Evolutionary conservation across 2,329 filamentous ascomycete species (phyloP), one percentile per base, ranked within the genome.

Genomic region (Penicillium freii): DNA sequence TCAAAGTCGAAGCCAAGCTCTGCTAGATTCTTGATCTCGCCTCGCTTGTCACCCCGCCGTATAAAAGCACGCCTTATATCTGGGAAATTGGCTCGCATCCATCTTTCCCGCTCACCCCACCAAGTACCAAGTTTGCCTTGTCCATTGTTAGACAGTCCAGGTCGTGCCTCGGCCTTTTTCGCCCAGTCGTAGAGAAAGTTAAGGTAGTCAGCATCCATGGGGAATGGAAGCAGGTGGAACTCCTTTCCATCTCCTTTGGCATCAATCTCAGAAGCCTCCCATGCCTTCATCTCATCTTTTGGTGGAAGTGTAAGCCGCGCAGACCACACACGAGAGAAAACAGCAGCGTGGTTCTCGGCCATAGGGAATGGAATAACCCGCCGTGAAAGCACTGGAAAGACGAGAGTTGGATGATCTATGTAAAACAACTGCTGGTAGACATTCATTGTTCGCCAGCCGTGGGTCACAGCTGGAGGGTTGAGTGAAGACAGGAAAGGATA

Each of bases 361-460:
- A 94, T 67, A 0, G 90, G 88, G 71, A 96, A 96, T 0, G 93
- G 93, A n/a, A 95, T 88, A n/a, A 94, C 84, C 64, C 88, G 89
- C 69, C 92, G 88, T 17, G 89, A 87, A 39, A 97, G 78, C 0
- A 84, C 85, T 0, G 89, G 81, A 69, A 97, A 92, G 0, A 84
- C 87, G 1, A 97, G 78, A 0, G 90, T 94, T 1, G 92, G 91
- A 59, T 91, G 84, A 1, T 84, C 78, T 4, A 87, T 86, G 71
- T 87, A 86, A 71, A 97, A 88, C 10, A 97, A 68, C 66, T 97
- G 91, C 63, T 91, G 81, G 71, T 92, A 96, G 3, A 92, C 75
- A 34, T 88, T 85, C 59, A 87, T 79, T 0, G 92, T 86, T 29
- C 89, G 83, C 34, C 82, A 82, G 0, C 92, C 92, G 54, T 86